A percentile compares a stretch with the other conserved stretches of the same genome.
phyloP scores from a whole-genome alignment of 805 yeast genomes.

The Starmerella etchellsii region DNA sequence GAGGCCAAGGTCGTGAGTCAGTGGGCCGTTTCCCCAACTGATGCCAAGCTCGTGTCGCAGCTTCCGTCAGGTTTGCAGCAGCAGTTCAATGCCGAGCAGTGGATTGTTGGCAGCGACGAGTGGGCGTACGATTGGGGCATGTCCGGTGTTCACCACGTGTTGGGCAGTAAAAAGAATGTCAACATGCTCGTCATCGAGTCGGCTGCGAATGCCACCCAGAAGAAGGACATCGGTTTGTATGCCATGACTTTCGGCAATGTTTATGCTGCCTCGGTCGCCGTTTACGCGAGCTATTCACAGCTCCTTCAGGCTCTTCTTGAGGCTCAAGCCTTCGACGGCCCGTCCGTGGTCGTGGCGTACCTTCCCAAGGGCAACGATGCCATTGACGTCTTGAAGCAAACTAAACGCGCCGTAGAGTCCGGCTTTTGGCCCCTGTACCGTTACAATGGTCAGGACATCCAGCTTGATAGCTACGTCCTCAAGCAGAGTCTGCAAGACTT shows the following conservation, averaged over 20 bases:
- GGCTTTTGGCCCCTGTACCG: conserved; percentile 97
- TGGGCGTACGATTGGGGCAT: conserved; percentile 92
- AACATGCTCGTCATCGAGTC: conserved; percentile 81
- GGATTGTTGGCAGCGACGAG: conserved; percentile 90
- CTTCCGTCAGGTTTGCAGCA: conserved; percentile 25
- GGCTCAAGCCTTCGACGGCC: conserved; percentile 82
- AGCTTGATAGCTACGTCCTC: conserved; percentile 72
- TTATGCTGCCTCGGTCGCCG: conserved; percentile 89
- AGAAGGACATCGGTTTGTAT: conserved; percentile 85
- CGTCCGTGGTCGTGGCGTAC: conserved; percentile 82
- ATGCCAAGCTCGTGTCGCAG: conserved; percentile 10
- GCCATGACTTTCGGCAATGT: conserved; percentile 87
- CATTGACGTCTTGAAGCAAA: conserved; percentile 64
- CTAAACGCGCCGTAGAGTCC: conserved; percentile 77
- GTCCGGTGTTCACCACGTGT: conserved; percentile 78
- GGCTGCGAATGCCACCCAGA: conserved; percentile 46
- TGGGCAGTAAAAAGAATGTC: conserved; percentile 61
- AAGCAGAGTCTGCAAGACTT: conserved; percentile 65
- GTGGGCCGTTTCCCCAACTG: conserved; percentile 45
- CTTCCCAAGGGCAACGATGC: conserved; percentile 64
- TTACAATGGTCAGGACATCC: conserved; percentile 54
- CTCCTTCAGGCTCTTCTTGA: conserved; percentile 77
- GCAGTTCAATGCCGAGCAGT: conserved; percentile 30
- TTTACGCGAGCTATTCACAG: conserved; percentile 88
- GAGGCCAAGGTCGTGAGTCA: conserved; percentile 47